Percentiles rank a stretch among this genome's conserved stretches.
Conservation (phyloP, 768 basidiomycete genomes). For the Termitomyces sp. region DNA sequence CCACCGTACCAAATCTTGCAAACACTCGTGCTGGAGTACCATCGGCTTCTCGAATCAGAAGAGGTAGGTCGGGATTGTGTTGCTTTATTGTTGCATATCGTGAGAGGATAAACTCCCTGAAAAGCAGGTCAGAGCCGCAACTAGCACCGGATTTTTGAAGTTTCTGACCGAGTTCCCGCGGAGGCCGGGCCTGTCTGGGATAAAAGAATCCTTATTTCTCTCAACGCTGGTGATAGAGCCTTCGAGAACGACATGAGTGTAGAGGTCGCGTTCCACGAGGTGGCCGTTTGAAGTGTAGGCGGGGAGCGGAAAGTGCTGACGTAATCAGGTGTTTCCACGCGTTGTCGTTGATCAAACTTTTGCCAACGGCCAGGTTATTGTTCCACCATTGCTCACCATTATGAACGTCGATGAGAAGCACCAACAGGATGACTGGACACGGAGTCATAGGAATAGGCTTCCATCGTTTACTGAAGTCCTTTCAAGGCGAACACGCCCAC, state of each 20-base stretch:
- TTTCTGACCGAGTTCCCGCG: constrained; percentile 68
- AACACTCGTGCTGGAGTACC: constrained; percentile 81
- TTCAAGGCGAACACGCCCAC: constrained; percentile 84
- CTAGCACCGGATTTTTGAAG: background rate
- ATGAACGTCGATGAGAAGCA: constrained; percentile 60
- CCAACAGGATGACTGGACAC: constrained; percentile 72
- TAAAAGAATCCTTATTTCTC: constrained; percentile 78
- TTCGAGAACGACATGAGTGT: constrained; percentile 61
- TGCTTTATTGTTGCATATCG: constrained; percentile 76
- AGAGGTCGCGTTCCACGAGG: background rate
- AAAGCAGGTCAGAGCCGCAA: constrained; percentile 8
- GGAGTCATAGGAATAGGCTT: constrained; percentile 67
- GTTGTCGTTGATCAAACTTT: constrained; percentile 20
- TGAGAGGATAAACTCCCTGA: constrained; percentile 75
- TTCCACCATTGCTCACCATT: constrained; percentile 13
- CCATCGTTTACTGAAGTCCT: constrained; percentile 92
- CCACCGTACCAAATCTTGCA: constrained; percentile 75
- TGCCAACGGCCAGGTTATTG: constrained; percentile 24
- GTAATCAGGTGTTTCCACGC: constrained; percentile 26
- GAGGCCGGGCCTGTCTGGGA: constrained; percentile 77
- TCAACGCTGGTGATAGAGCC: constrained; percentile 71
- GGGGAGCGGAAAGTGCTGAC: constrained; percentile 22
- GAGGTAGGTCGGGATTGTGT: constrained; percentile 82
- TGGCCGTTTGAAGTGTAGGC: background rate
- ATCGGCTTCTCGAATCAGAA: constrained; percentile 75